phyloP scores from a whole-genome alignment of 768 basidiomycete genomes.

The Roridomyces roridus region DNA sequence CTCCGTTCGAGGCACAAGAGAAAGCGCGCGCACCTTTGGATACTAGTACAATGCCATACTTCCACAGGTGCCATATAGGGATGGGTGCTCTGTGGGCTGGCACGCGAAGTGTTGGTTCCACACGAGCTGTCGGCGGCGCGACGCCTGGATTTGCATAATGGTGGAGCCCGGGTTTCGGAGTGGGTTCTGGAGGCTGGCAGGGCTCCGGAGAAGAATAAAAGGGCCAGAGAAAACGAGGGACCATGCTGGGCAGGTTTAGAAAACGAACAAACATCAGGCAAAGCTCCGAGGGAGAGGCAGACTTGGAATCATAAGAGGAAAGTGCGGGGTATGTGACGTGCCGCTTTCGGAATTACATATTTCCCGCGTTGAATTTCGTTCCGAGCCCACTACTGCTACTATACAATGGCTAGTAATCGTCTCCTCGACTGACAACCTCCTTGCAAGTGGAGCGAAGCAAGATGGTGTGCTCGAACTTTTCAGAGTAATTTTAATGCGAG shows the following conservation, averaged over 20 bases:
- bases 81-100: constrained; percentile 60
- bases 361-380: too few relatives aligned
- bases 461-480: constrained; percentile 81
- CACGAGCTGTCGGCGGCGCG: constrained; percentile 74
- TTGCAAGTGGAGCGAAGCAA: constrained; percentile 84
- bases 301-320: neutral
- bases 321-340: neutral
- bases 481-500: too few relatives aligned
- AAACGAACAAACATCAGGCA: neutral
- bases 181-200: constrained; percentile 4
- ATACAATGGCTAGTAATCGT: constrained; percentile 66
- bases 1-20: neutral
- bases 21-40: constrained; percentile 62
- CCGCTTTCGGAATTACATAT: too few relatives aligned
- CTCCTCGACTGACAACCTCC: constrained; percentile 84
- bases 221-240: constrained; percentile 16
- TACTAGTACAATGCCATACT: constrained; percentile 68
- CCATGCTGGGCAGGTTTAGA: constrained; percentile 12
- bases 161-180: constrained; percentile 37
- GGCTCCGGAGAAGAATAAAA: neutral
- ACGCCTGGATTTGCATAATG: constrained; percentile 74
- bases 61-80: constrained; percentile 75
- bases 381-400: too few relatives aligned
- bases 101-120: constrained; percentile 71
- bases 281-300: constrained; percentile 11